Conservation (phyloP, 179 eudicot species). For the Beta macrorhiza region DNA sequence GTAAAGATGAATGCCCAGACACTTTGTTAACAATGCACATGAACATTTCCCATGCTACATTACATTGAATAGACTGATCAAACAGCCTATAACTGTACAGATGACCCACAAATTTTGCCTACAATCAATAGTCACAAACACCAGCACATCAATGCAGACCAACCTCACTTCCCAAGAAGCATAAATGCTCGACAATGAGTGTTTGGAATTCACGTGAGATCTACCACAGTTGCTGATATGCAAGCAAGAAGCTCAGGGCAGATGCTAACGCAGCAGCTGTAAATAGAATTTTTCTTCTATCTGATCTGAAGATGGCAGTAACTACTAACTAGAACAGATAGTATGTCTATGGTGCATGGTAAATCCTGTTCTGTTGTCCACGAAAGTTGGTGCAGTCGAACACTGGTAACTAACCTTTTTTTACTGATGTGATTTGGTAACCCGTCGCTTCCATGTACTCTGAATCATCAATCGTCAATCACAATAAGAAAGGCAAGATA, state of each 20-base stretch:
- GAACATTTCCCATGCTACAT: constrained; percentile 30
- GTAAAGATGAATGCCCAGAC: constrained; percentile 18
- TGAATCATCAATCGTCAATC: constrained; percentile 35
- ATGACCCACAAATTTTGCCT: constrained; percentile 28
- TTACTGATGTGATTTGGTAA: constrained; percentile 40
- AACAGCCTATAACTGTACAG: constrained; percentile 34
- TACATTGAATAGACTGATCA: constrained; percentile 23
- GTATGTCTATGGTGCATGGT: constrained; percentile 1
- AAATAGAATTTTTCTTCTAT: constrained; percentile 2
- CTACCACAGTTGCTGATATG: constrained; percentile 16
- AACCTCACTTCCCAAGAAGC: background rate
- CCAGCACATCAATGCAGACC: constrained; percentile 17
- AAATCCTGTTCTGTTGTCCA: constrained; percentile 10
- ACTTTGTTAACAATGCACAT: constrained; percentile 23
- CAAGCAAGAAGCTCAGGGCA: background rate
- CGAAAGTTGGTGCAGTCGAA: constrained; percentile 12
- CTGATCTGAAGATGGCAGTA: constrained; percentile 10
- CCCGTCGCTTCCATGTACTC: constrained; percentile 72
- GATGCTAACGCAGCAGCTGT: background rate
- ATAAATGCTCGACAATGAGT: background rate
- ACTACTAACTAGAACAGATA: constrained; percentile 6
- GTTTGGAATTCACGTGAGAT: constrained; percentile 9
- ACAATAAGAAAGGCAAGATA: constrained; percentile 12
- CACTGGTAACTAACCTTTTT: constrained; percentile 28
- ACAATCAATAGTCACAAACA: constrained; percentile 17